A percentile compares a stretch with the other conserved stretches of the same genome.
Evolutionary conservation across 305 asterid species (phyloP).

Genomic region (Salvia sclarea): DNA sequence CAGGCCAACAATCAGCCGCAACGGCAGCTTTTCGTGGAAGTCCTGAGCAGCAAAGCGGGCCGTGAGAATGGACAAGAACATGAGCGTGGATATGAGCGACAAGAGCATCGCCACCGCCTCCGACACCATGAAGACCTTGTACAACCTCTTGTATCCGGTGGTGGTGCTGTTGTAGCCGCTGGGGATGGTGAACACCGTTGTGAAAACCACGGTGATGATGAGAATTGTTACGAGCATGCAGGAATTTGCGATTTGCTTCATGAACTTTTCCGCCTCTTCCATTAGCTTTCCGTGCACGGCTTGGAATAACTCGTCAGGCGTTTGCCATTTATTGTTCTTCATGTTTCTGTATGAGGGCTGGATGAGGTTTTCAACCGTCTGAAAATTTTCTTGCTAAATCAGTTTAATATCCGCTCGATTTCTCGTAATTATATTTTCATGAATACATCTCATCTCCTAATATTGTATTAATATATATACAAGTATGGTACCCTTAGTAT

Average conservation of each 20-base stretch:
- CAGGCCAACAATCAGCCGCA: slow-evolving; percentile 35
- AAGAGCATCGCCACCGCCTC: slow-evolving; percentile 35
- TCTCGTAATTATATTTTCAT: no score
- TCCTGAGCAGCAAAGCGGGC: slow-evolving; percentile 32
- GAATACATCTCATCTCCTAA: no score
- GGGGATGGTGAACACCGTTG: slow-evolving; percentile 38
- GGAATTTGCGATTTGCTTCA: slow-evolving; percentile 39
- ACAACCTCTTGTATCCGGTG: slow-evolving; percentile 1
- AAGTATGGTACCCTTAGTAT: no score
- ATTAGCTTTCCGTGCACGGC: slow-evolving; percentile 18
- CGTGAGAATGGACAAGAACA: slow-evolving; percentile 39
- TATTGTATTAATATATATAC: no score
- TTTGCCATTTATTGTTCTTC: slow-evolving; percentile 17
- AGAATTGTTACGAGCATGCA: slow-evolving; percentile 42
- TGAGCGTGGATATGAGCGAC: slow-evolving; percentile 35
- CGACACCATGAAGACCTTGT: slow-evolving; percentile 28
- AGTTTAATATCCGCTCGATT: no score
- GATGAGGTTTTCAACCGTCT: slow-evolving; percentile 32
- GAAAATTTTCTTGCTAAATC: no score
- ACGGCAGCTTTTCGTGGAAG: slow-evolving; percentile 35
- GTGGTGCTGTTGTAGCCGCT: slow-evolving; percentile 33
- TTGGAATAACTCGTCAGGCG: slow-evolving; percentile 30
- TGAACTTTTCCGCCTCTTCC: slow-evolving; percentile 34
- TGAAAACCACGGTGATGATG: slow-evolving; percentile 38
- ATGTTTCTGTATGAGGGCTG: slow-evolving; percentile 23